Evolutionary conservation across 139 green algal species (phyloP), one percentile per base, ranked within the genome.

Genomic region (Tetraselmis striata): DNA sequence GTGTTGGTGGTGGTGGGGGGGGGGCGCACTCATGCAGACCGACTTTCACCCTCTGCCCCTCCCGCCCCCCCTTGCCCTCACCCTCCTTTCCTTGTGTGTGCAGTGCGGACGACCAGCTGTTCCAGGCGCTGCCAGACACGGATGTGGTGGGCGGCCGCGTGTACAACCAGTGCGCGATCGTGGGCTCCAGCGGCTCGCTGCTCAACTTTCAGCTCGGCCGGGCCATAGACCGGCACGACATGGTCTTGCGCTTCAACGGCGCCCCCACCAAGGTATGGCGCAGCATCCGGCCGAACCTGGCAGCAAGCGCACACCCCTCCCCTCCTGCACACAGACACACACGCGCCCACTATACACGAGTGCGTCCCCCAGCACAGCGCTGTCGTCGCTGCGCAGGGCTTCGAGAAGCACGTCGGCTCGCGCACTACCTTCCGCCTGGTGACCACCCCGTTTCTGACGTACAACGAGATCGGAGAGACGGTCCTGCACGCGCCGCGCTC

Each of bases 201-300:
- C 77, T 80, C 2, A 59, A 80, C 77, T 80, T 80, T 58, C 77
- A 80, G 18, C 27, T 59, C 2, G 77, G 77, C 29, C 27, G 29
- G 2, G 77, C 30, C 23, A 80, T 80, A 25, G 77, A 80, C 28
- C 31, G 77, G 28, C 32, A 31, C 2, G 77, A 80, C 28, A 31
- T 80, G 28, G 29, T 80, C 2, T 28, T 80, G 29, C 77, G 77
- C 29, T 80, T 80, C 77, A 80, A 80, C 77, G 29, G 32, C 77
- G 77, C 77, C 77, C 77, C 77, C 28, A 80, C 28, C 2, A 2
- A 31, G 28, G 24, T 80, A 2, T 80, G 11, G 18, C n/a, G n/a
- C n/a, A n/a, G n/a, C n/a, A n/a, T n/a, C n/a, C n/a, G n/a, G n/a
- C n/a, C n/a, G n/a, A n/a, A n/a, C n/a, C n/a, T n/a, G n/a, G n/a